Conservation (phyloP, 257 asterid species). For the Gentiana macrophylla region DNA sequence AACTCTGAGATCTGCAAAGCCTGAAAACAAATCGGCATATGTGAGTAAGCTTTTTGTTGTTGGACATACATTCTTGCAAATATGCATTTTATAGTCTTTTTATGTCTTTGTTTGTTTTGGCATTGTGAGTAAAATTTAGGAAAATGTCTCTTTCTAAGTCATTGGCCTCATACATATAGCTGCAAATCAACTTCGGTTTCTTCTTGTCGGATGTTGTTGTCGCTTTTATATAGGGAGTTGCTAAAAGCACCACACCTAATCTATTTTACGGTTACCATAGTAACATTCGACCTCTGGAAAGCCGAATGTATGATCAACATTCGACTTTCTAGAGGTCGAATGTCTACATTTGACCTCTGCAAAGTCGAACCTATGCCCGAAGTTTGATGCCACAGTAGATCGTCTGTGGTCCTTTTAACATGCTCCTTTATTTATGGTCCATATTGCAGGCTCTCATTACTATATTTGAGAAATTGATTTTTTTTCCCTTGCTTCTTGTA, state of each 20-base stretch:
- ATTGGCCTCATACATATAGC: background rate
- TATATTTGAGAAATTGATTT: background rate
- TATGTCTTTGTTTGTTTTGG: background rate
- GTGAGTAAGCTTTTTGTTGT: constrained; percentile 27
- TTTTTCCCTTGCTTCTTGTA: constrained; percentile 11
- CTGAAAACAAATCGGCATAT: constrained; percentile 25
- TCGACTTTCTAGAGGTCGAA: no score
- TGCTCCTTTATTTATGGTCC: background rate
- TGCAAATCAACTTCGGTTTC: background rate
- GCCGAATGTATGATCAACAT: no score
- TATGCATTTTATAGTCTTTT: background rate
- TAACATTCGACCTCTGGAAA: no score
- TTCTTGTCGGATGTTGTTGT: background rate
- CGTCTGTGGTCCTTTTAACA: no score
- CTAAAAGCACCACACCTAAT: no score
- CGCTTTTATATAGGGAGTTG: no score
- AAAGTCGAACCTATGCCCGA: no score
- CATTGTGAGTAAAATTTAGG: background rate
- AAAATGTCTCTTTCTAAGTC: background rate
- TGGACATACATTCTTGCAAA: background rate
- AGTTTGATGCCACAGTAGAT: no score
- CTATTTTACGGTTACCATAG: no score
- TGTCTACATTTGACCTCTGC: no score
- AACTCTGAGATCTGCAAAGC: constrained; percentile 9
- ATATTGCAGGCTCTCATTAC: background rate